Evolutionary conservation across 306 rosid species (phyloP).

Genomic region (Acacia confusa): DNA sequence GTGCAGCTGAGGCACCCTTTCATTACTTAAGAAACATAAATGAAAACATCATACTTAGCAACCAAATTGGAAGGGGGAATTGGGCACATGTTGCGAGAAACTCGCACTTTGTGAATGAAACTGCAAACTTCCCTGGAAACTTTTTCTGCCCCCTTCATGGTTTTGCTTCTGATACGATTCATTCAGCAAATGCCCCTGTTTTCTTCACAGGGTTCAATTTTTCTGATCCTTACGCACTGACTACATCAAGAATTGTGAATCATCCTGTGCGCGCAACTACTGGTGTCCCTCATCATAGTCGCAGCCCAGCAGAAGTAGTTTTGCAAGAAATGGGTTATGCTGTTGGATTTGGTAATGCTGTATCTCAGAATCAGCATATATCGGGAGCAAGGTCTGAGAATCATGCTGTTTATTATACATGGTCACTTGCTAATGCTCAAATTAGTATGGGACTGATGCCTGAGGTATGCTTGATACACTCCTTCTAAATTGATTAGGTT

Average conservation of each 20-base stretch:
- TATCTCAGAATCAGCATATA: not conserved
- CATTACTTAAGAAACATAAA: not conserved
- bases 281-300: not conserved
- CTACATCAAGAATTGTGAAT: not conserved
- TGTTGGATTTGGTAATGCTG: not conserved
- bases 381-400: slow-evolving; percentile 11
- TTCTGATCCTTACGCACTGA: not conserved
- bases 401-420: not conserved
- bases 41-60: not conserved
- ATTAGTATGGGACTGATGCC: not conserved
- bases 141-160: not conserved
- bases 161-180: not conserved
- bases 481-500: not conserved
- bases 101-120: not conserved
- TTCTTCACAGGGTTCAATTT: not conserved
- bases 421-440: not conserved
- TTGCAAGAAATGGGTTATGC: not conserved
- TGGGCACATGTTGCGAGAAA: not conserved
- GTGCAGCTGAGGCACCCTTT: not conserved
- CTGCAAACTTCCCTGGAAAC: not conserved
- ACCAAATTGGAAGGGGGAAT: slow-evolving; percentile 8
- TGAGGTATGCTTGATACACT: slow-evolving; percentile 14
- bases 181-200: not conserved
- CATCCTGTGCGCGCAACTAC: not conserved
- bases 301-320: not conserved